Evolutionary conservation across 305 asterid genomes (phyloP).

Genomic region (Fraxinus platypoda): DNA sequence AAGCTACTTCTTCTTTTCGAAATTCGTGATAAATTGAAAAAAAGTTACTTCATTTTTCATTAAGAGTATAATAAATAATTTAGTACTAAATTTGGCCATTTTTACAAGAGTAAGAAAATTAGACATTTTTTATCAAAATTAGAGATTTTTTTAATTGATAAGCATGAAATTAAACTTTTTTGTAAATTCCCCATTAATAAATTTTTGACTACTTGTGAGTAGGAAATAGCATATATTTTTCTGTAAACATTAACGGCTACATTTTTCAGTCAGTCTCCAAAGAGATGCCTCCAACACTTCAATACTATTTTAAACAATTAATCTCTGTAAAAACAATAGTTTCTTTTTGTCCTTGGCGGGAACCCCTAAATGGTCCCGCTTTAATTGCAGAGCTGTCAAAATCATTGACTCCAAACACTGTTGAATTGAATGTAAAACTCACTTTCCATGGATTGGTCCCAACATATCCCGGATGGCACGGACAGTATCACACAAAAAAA

Average conservation of each 20-base stretch:
- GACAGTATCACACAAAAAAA: slow-evolving; percentile 4
- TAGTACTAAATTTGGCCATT: too few relatives aligned
- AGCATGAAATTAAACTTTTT: too few relatives aligned
- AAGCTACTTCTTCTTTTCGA: too few relatives aligned
- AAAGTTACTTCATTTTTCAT: too few relatives aligned
- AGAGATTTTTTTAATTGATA: too few relatives aligned
- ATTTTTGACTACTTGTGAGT: too few relatives aligned
- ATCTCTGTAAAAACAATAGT: background rate
- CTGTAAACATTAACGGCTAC: slow-evolving; percentile 26
- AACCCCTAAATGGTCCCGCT: background rate
- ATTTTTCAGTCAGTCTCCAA: slow-evolving; percentile 22
- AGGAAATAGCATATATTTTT: background rate
- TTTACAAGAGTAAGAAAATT: too few relatives aligned
- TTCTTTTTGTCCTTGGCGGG: slow-evolving; percentile 15
- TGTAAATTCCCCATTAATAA: too few relatives aligned
- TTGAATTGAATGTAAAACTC: background rate
- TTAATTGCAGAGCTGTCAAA: slow-evolving; percentile 10
- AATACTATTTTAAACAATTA: background rate
- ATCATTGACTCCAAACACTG: slow-evolving; percentile 19
- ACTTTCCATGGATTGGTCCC: slow-evolving; percentile 14
- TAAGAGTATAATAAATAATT: too few relatives aligned
- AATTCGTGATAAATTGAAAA: too few relatives aligned
- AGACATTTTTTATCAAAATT: too few relatives aligned
- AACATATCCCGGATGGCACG: slow-evolving; percentile 24
- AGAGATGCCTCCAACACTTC: slow-evolving; percentile 16